Evolutionary conservation across 2,329 filamentous ascomycete genomes (phyloP).

Genomic region (Neofusicoccum cordaticola): DNA sequence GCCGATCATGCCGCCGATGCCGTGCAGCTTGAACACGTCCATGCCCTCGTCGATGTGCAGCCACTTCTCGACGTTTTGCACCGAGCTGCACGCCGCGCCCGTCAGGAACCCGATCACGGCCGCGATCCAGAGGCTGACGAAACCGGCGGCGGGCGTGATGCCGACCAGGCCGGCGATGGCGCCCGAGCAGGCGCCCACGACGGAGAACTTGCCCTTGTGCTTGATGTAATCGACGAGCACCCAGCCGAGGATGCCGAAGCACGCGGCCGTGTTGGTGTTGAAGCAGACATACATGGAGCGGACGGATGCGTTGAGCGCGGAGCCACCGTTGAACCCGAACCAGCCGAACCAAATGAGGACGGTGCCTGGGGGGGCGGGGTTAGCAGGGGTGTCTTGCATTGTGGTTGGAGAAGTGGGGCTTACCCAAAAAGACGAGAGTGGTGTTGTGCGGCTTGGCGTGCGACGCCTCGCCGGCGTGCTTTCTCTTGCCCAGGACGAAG

Average conservation of each 20-base stretch:
- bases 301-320: slow-evolving; percentile 51
- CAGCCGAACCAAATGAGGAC: slow-evolving; percentile 65
- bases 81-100: slow-evolving; percentile 48
- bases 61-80: slow-evolving; percentile 54
- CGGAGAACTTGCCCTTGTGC: slow-evolving; percentile 52
- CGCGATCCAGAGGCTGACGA: slow-evolving; percentile 53
- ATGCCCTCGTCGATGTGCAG: slow-evolving; percentile 57
- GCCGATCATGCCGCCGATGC: slow-evolving; percentile 53
- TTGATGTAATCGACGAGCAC: slow-evolving; percentile 53
- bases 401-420: background rate
- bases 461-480: slow-evolving; percentile 46
- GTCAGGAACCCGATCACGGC: slow-evolving; percentile 58
- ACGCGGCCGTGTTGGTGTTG: slow-evolving; percentile 58
- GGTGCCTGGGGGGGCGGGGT: slow-evolving; percentile 43
- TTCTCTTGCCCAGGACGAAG: slow-evolving; percentile 60
- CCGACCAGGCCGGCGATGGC: slow-evolving; percentile 60
- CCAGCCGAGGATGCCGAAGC: slow-evolving; percentile 55
- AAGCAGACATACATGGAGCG: slow-evolving; percentile 56
- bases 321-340: slow-evolving; percentile 60
- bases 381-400: background rate
- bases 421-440: slow-evolving; percentile 56
- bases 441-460: slow-evolving; percentile 61
- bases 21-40: slow-evolving; percentile 60
- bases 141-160: slow-evolving; percentile 58
- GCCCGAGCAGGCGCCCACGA: slow-evolving; percentile 57